Conservation (phyloP, 2,329 filamentous ascomycete genomes). For the Venturia asperata region DNA sequence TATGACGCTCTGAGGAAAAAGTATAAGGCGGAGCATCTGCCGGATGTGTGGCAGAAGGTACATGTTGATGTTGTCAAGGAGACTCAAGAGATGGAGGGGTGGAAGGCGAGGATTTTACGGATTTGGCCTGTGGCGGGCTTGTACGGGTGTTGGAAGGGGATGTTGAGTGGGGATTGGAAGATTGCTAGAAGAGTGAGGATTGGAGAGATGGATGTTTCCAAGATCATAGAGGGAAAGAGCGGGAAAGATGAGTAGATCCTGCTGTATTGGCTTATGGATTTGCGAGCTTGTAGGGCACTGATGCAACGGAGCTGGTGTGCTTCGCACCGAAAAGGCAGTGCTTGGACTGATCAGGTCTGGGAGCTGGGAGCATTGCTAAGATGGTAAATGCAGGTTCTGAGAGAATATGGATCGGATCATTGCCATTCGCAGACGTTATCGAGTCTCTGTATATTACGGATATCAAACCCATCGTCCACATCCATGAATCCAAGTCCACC, state of each 20-base stretch:
- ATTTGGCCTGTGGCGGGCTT: constrained; percentile 20
- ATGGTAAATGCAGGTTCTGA: no score
- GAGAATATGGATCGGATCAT: no score
- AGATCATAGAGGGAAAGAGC: background rate
- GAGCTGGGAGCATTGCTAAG: no score
- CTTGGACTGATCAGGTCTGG: no score
- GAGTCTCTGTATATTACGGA: no score
- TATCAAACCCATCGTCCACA: no score
- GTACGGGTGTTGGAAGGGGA: constrained; percentile 20
- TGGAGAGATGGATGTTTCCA: constrained; percentile 12
- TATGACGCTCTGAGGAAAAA: constrained; percentile 53
- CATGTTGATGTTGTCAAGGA: constrained; percentile 20
- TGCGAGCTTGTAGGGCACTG: background rate
- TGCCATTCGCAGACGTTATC: no score
- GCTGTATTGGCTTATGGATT: background rate
- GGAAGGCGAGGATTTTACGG: background rate
- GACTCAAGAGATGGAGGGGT: constrained; percentile 11
- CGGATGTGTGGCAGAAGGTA: constrained; percentile 62
- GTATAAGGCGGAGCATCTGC: constrained; percentile 54
- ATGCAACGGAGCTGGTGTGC: no score
- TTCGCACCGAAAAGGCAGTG: no score
- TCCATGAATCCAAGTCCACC: no score
- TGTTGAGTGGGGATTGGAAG: constrained; percentile 20
- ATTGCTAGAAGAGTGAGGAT: constrained; percentile 15
- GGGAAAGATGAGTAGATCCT: background rate